Conservation (phyloP, 2,329 filamentous ascomycete genomes). For the Thermothelomyces thermophilus region DNA sequence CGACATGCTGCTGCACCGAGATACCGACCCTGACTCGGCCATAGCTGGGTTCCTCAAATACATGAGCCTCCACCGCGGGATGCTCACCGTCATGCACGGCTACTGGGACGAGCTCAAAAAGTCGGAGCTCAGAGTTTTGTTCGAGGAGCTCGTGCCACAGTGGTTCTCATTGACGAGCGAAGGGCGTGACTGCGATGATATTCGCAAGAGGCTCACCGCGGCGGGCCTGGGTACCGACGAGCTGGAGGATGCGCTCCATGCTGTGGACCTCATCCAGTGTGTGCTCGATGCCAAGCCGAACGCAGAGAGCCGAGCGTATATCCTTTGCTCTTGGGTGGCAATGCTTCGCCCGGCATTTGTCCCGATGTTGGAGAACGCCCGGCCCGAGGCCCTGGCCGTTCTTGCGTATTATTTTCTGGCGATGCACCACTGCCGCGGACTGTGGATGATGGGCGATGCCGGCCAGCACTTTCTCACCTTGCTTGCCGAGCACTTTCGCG, state of each 20-base stretch:
- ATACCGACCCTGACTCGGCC: constrained; percentile 35
- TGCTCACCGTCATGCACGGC: constrained; percentile 33
- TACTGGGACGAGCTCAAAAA: constrained; percentile 32
- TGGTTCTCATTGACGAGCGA: constrained; percentile 12
- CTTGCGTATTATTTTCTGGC: constrained; percentile 39
- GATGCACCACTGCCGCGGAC: constrained; percentile 31
- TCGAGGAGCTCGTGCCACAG: constrained; percentile 28
- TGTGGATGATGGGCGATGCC: constrained; percentile 31
- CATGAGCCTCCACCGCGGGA: constrained; percentile 37
- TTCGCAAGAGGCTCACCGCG: constrained; percentile 21
- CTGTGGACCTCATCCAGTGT: constrained; percentile 28
- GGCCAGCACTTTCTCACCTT: constrained; percentile 29
- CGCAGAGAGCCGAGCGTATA: constrained; percentile 17
- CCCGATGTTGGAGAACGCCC: constrained; percentile 29
- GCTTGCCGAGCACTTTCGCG: constrained; percentile 23
- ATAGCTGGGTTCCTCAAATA: constrained; percentile 38
- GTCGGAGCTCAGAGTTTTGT: constrained; percentile 31
- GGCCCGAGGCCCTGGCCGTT: constrained; percentile 35
- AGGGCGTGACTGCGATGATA: constrained; percentile 27
- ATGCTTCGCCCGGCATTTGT: constrained; percentile 32
- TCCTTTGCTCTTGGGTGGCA: constrained; percentile 33
- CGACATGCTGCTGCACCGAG: constrained; percentile 37
- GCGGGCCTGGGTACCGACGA: constrained; percentile 15
- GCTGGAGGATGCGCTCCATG: constrained; percentile 19
- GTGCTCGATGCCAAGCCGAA: constrained; percentile 26